phyloP scores from a whole-genome alignment of 2,329 filamentous ascomycete species.

The Lachnellula suecica region DNA sequence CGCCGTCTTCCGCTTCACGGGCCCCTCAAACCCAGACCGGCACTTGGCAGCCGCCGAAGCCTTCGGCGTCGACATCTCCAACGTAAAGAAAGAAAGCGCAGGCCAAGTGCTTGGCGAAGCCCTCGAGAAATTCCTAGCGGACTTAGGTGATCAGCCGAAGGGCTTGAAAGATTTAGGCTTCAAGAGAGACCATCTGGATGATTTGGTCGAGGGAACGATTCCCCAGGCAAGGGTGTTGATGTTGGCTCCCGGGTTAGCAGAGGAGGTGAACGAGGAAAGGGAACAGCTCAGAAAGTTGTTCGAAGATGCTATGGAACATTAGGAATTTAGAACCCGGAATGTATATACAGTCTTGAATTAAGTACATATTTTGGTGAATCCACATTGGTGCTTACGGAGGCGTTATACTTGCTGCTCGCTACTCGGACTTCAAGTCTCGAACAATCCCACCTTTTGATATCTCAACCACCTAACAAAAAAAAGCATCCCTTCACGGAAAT shows the following conservation, averaged over 20 bases:
- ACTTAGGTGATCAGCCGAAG: conserved; percentile 85
- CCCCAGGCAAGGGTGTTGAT: conserved; percentile 89
- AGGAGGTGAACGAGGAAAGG: conserved; percentile 67
- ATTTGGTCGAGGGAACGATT: conserved; percentile 88
- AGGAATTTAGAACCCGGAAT: too few species aligned
- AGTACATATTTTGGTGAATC: neutral
- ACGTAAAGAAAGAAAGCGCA: conserved; percentile 85
- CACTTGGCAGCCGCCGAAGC: conserved; percentile 86
- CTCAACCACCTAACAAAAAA: too few species aligned
- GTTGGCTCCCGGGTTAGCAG: conserved; percentile 79
- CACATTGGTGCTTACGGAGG: too few species aligned
- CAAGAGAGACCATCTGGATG: conserved; percentile 70
- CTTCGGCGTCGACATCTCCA: conserved; percentile 86
- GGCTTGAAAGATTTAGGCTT: conserved; percentile 87
- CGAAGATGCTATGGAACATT: conserved; percentile 59
- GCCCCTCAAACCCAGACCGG: conserved; percentile 84
- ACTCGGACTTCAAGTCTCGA: too few species aligned
- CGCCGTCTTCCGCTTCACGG: conserved; percentile 92
- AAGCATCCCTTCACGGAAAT: too few species aligned
- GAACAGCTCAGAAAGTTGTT: conserved; percentile 71
- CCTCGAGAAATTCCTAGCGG: conserved; percentile 74
- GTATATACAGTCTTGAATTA: neutral
- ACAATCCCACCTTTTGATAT: too few species aligned
- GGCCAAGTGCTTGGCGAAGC: conserved; percentile 87
- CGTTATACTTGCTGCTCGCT: too few species aligned